Conservation (phyloP, 2,329 filamentous ascomycete genomes). For the Fusarium haematococcum region DNA sequence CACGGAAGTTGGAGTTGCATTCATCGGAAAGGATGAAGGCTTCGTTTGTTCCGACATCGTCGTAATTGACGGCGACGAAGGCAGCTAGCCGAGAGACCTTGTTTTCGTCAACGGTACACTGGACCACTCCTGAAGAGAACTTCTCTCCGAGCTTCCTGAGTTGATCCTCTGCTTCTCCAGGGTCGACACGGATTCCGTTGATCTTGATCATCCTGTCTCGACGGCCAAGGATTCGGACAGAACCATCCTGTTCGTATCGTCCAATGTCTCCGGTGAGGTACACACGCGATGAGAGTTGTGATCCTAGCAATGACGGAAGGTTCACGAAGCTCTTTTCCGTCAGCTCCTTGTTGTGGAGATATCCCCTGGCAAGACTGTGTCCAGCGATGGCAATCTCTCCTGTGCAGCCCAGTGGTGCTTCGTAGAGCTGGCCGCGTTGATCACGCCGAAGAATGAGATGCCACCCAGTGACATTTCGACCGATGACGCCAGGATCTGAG, state of each 20-base stretch:
- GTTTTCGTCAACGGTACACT: neutral
- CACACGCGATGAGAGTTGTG: neutral
- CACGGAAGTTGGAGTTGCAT: neutral
- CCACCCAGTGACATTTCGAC: neutral
- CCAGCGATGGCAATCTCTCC: conserved; percentile 11
- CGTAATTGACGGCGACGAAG: neutral
- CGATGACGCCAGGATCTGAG: neutral
- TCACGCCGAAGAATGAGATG: neutral
- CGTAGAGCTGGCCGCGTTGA: neutral
- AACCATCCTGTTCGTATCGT: neutral
- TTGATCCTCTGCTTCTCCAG: neutral
- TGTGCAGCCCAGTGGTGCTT: neutral
- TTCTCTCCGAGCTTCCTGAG: neutral
- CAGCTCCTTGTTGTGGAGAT: neutral
- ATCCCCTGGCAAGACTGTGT: neutral
- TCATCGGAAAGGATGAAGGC: neutral
- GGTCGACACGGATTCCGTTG: neutral
- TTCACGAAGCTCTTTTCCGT: neutral
- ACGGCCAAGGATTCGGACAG: neutral
- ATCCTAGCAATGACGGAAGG: neutral
- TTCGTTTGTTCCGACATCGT: neutral
- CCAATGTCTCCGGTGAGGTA: neutral
- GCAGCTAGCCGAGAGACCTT: neutral
- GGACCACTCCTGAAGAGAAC: neutral
- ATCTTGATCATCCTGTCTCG: neutral